These are phyloP conservation scores for Botrytis squamosa DNA, from an alignment of 2,329 filamentous ascomycete genomes.

Conservation along the genomic window DNA sequence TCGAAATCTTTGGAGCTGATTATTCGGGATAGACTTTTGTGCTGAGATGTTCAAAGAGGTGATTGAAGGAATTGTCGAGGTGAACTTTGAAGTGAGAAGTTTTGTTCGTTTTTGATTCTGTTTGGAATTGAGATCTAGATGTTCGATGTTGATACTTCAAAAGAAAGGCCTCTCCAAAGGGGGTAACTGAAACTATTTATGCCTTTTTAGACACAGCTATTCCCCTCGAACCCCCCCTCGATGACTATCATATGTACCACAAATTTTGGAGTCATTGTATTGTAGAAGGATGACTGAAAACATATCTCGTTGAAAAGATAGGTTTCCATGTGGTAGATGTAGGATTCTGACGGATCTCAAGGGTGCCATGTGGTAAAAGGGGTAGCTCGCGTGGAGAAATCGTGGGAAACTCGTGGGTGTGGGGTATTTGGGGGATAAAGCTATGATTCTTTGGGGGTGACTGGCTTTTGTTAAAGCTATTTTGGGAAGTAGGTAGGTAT, in stretches of 20 bases:
- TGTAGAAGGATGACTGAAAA: neutral
- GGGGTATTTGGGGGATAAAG: neutral
- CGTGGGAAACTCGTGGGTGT: neutral
- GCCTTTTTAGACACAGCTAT: neutral
- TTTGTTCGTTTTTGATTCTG: neutral
- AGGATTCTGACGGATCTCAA: neutral
- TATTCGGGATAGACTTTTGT: neutral
- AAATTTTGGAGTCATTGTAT: neutral
- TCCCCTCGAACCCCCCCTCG: no score
- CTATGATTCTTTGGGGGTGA: neutral
- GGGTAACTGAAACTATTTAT: neutral
- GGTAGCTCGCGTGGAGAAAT: neutral
- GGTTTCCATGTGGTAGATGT: neutral
- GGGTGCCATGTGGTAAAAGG: neutral
- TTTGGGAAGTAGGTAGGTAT: neutral
- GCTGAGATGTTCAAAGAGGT: rapidly evolving
- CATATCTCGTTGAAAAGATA: neutral
- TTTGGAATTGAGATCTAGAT: neutral
- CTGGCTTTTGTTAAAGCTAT: neutral
- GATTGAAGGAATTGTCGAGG: neutral
- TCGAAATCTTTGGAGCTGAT: rapidly evolving
- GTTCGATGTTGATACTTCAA: neutral
- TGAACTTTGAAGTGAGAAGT: neutral
- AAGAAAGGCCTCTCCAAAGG: neutral
- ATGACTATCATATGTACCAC: neutral